Evolutionary conservation across 306 rosid species (phyloP), one percentile per base, ranked within the genome.

Genomic region (Trifolium pratense): DNA sequence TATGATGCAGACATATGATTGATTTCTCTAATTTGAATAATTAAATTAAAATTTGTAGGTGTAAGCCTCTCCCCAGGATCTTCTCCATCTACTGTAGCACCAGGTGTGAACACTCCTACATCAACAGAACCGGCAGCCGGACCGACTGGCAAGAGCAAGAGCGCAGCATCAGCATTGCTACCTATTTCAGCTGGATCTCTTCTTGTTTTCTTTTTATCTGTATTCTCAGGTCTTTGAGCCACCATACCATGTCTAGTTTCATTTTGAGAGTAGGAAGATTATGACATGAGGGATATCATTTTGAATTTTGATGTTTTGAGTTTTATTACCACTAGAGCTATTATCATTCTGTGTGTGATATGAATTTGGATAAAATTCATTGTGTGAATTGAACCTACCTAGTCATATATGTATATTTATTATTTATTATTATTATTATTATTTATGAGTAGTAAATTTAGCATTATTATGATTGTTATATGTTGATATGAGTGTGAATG

Each of bases 151-250:
- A 75, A 75, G n/a, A n/a, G n/a, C n/a, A n/a, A n/a, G 42, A 51
- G 9, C 4, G 69, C 83, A 12, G 81, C 83, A 46, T 37, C 85
- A 12, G 40, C 78, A 45, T 3, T 78, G 68, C 6, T 42, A 46
- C 81, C 78, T 14, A 58, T 73, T 56, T 68, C 81, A 7, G 58
- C 70, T 42, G 58, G 17, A 58, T 75, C 81, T 17, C 11, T 81
- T 78, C 32, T 29, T 29, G n/a, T 78, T 20, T 52, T 34, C 16
- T 14, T 75, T 9, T 12, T 73, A 1, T 36, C 77, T 61, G 2
- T 45, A 51, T 70, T 70, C 65, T 56, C 57, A 5, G 64, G 57
- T 60, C 70, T 79, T 64, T 79, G 66, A 79, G 68, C 68, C 16
- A 26, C 32, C 32, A 18, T 7, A 26, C 32, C 32, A 18, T 7